Evolutionary conservation across 768 basidiomycete genomes (phyloP), one percentile per base, ranked within the genome.

Genomic region (Phaffia australis): DNA sequence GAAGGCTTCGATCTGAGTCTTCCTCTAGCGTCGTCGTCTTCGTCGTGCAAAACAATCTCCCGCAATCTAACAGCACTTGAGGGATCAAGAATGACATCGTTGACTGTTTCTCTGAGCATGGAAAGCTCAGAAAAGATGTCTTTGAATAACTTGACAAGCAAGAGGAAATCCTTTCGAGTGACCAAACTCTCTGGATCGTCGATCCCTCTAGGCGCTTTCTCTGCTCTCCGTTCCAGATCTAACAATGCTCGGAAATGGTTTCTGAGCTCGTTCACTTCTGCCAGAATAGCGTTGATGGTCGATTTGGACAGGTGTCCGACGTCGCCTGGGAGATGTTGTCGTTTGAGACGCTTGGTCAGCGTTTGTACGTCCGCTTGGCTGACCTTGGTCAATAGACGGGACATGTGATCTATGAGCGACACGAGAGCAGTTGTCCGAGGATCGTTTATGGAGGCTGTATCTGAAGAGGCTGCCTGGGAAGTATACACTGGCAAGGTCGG

Each of bases 51-150:
- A 18, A 73, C 72, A 9, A 73, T 70, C 47, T 73, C 71, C 35
- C 73, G 73, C 42, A 98, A 78, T 72, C 81, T 84, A 1, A 76
- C 70, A 5, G 93, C 93, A 48, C 84, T 79, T 1, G 82, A 76
- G 21, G 95, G 95, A 65, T 98, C 91, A 27, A 99, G 81, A 56
- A 91, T 86, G 54, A 97, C 80, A 64, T 93, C 87, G 73, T 99
- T 99, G 69, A 98, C 78, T 49, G 85, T 82, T 46, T 84, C 83
- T 60, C 92, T 84, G 72, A 97, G 79, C 70, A 86, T 81, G 1
- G 88, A 87, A 74, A 94, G 80, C 73, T 94, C 90, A 51, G 79
- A 79, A 70, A 98, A 88, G 27, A 85, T 76, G 69, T 98, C 93
- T 73, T 84, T 87, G 76, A 94, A 81, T 52, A 97, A 77, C 73